Conservation (phyloP, 169 alveolate genomes). For the Condylostoma magnum region DNA sequence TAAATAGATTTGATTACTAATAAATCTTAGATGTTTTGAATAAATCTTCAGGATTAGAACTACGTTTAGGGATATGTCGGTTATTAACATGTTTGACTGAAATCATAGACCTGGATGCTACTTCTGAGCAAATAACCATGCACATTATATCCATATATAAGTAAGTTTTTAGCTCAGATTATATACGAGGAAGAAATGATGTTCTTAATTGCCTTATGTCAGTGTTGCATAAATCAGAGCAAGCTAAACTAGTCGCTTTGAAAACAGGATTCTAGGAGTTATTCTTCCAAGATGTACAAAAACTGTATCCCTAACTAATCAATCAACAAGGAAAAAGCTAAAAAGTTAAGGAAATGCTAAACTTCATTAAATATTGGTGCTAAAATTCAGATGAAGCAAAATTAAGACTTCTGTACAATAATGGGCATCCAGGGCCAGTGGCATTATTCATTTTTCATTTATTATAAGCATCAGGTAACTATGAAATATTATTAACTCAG, state of each 20-base stretch:
- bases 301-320: neutral
- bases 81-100: neutral
- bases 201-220: neutral
- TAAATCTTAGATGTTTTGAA: neutral
- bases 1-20: constrained; percentile 1
- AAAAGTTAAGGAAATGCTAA: neutral
- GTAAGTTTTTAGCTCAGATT: neutral
- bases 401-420: neutral
- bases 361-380: constrained; percentile 4
- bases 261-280: neutral
- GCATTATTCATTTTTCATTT: neutral
- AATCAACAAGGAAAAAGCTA: neutral
- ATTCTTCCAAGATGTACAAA: neutral
- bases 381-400: neutral
- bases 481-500: neutral
- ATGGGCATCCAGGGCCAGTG: neutral
- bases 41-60: neutral
- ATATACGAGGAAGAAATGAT: neutral
- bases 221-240: neutral
- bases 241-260: constrained; percentile 2
- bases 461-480: neutral
- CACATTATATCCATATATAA: constrained; percentile 9
- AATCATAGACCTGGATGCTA: neutral
- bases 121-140: neutral
- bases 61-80: neutral